Percentiles rank a stretch among this genome's conserved stretches.
Conservation (phyloP, 805 yeast species). For the Peterozyma toletana region DNA sequence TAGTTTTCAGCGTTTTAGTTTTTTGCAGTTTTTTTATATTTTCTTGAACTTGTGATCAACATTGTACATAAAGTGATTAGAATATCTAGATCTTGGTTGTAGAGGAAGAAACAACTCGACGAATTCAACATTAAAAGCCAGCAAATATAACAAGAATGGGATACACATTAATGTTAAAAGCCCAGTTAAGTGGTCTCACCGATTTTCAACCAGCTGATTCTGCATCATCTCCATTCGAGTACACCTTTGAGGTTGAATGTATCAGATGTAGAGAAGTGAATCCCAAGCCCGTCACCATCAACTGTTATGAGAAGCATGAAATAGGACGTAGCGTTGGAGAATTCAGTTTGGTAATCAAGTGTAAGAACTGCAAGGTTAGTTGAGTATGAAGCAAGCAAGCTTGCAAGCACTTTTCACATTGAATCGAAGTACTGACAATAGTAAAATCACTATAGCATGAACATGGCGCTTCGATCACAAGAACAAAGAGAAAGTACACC, state of each 20-base stretch:
- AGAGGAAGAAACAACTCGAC: neutral
- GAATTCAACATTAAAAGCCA: neutral
- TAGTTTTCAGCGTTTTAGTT: neutral
- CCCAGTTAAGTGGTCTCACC: constrained; percentile 27
- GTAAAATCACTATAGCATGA: constrained; percentile 8
- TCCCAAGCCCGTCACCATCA: constrained; percentile 61
- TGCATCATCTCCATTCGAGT: constrained; percentile 58
- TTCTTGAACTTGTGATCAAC: neutral
- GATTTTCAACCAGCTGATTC: constrained; percentile 49
- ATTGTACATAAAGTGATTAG: neutral
- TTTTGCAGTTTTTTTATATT: neutral
- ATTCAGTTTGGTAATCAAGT: constrained; percentile 75
- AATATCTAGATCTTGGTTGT: neutral
- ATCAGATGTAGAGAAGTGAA: constrained; percentile 75
- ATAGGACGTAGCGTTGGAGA: constrained; percentile 71
- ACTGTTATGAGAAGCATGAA: constrained; percentile 58
- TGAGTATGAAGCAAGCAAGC: too few species aligned
- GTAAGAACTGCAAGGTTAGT: constrained; percentile 48
- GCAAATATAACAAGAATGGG: constrained; percentile 12
- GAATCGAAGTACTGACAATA: neutral
- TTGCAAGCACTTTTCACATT: too few species aligned
- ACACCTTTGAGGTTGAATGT: constrained; percentile 68
- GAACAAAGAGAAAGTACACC: constrained; percentile 19
- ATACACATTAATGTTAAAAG: constrained; percentile 22
- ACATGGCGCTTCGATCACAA: constrained; percentile 11